Percentiles rank a stretch among this genome's conserved stretches.
phyloP scores from a whole-genome alignment of 495 filamentous ascomycete genomes.

The Penicillium paxilli region DNA sequence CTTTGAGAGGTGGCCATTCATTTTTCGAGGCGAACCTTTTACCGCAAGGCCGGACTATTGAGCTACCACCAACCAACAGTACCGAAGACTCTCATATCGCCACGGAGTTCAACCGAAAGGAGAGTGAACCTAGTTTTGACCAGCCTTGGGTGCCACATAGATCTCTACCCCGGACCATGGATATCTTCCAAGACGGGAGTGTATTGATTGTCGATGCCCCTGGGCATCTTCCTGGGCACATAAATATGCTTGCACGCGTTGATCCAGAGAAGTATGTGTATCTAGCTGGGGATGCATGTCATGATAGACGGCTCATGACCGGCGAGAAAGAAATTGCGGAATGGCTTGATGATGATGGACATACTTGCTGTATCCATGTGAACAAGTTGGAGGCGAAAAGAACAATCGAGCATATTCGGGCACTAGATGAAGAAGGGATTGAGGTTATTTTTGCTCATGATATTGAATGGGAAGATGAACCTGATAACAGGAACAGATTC shows the following conservation, averaged over 20 bases:
- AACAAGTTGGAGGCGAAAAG: conserved; percentile 11
- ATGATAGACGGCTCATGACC: conserved; percentile 39
- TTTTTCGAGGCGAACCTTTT: not conserved
- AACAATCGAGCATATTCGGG: not conserved
- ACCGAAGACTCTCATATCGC: too few species aligned
- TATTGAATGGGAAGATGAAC: conserved; percentile 6
- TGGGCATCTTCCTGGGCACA: conserved; percentile 45
- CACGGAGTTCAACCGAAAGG: too few species aligned
- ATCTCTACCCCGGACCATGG: too few species aligned
- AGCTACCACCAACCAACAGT: too few species aligned
- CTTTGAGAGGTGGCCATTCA: not conserved
- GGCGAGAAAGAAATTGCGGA: conserved; percentile 39
- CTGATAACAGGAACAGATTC: too few species aligned
- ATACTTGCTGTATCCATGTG: conserved; percentile 40
- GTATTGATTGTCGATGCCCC: conserved; percentile 42
- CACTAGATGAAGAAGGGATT: not conserved
- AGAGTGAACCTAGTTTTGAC: too few species aligned
- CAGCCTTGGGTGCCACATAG: too few species aligned
- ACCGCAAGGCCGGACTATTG: not conserved
- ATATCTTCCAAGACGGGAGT: conserved; percentile 41
- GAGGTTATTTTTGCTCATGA: conserved; percentile 12
- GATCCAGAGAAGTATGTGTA: conserved; percentile 27
- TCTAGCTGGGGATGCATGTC: conserved; percentile 47
- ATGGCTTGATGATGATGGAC: conserved; percentile 37
- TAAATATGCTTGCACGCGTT: conserved; percentile 39